phyloP scores from a whole-genome alignment of 1,139 yeast species.

The Wickerhamomyces sp. region DNA sequence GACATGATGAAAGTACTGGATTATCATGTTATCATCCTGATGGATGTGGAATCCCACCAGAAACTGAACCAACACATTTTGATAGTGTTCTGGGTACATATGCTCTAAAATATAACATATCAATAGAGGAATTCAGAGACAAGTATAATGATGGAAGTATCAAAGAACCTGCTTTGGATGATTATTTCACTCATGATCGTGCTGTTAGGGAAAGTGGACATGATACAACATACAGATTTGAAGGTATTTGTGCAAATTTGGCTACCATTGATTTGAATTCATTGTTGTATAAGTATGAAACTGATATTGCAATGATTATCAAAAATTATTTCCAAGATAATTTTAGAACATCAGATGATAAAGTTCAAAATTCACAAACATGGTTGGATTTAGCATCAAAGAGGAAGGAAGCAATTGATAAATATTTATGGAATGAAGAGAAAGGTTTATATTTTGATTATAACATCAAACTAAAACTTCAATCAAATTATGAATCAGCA shows the following conservation, averaged over 20 bases:
- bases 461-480: conserved; percentile 53
- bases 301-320: conserved; percentile 70
- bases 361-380: conserved; percentile 42
- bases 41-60: conserved; percentile 93
- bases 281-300: conserved; percentile 83
- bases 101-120: conserved; percentile 54
- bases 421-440: conserved; percentile 80
- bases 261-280: conserved; percentile 92
- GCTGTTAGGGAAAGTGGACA: conserved; percentile 97
- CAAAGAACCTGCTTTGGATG: conserved; percentile 75
- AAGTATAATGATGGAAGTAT: conserved; percentile 65
- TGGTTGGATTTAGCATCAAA: conserved; percentile 58
- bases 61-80: conserved; percentile 90
- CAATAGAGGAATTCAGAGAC: conserved; percentile 65
- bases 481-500: conserved; percentile 75
- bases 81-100: conserved; percentile 66
- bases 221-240: conserved; percentile 87
- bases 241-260: conserved; percentile 82
- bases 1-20: conserved; percentile 73
- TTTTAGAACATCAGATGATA: conserved; percentile 34
- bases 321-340: conserved; percentile 50
- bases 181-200: conserved; percentile 85
- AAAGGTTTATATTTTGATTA: conserved; percentile 83
- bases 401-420: conserved; percentile 55
- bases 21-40: conserved; percentile 88